These are phyloP conservation scores for Pyrus pyrifolia DNA, from an alignment of 306 rosid species.

Conservation along the genomic window DNA sequence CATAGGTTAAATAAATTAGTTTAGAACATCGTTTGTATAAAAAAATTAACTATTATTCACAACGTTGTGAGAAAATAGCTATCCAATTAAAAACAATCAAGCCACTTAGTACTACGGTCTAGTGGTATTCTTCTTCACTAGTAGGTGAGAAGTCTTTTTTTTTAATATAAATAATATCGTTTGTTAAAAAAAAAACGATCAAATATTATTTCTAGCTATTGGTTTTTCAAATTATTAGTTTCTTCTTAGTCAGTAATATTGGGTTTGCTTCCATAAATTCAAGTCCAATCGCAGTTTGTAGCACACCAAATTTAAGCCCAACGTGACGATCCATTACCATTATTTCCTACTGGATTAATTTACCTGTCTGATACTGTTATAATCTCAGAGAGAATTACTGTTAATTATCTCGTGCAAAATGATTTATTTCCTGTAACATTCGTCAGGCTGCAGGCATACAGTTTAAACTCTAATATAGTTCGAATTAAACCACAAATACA, in stretches of 20 bases:
- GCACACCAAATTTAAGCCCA: neutral
- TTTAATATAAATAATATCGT: too few relatives aligned
- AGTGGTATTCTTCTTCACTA: too few relatives aligned
- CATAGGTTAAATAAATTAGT: too few relatives aligned
- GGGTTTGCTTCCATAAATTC: neutral
- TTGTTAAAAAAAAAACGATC: too few relatives aligned
- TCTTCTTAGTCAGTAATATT: neutral
- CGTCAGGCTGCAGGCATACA: neutral
- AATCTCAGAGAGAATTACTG: neutral
- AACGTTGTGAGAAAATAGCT: too few relatives aligned
- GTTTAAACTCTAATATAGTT: neutral
- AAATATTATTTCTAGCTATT: too few relatives aligned
- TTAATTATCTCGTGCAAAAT: neutral
- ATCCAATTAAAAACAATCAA: neutral
- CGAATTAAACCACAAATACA: too few relatives aligned
- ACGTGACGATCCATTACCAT: neutral
- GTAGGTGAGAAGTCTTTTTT: too few relatives aligned
- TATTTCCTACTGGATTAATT: neutral
- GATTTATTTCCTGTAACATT: neutral
- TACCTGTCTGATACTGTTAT: too few relatives aligned
- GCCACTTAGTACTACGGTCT: too few relatives aligned
- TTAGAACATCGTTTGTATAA: neutral
- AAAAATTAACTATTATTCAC: neutral
- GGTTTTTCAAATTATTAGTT: neutral
- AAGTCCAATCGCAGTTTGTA: neutral